phyloP scores from a whole-genome alignment of 768 basidiomycete genomes.

The Sistotremastrum niveocremeum region DNA sequence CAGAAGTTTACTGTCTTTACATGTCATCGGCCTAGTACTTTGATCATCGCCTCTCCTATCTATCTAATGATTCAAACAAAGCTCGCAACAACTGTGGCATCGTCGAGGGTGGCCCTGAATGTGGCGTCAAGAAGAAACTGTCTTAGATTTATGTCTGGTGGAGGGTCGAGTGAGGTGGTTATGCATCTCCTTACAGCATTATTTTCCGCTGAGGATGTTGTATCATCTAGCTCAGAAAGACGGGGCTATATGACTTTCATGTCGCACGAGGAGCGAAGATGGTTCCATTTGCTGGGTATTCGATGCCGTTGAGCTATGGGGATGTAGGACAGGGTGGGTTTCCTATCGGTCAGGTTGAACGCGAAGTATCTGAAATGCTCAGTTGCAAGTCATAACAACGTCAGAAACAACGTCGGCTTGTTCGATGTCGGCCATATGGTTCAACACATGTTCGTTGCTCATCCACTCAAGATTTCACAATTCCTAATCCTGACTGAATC shows the following conservation, averaged over 20 bases:
- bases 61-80: too few relatives aligned
- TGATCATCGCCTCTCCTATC: too few relatives aligned
- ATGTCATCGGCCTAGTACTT: too few relatives aligned
- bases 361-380: background rate
- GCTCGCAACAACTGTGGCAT: too few relatives aligned
- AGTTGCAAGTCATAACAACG: conserved; percentile 88
- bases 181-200: background rate
- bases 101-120: too few relatives aligned
- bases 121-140: too few relatives aligned
- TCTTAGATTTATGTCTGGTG: too few relatives aligned
- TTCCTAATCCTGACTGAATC: background rate
- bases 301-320: conserved; percentile 86
- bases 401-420: conserved; percentile 67
- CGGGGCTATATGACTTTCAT: conserved; percentile 84
- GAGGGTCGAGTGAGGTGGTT: too few relatives aligned
- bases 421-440: conserved; percentile 99
- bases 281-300: conserved; percentile 92
- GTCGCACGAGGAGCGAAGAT: conserved; percentile 74
- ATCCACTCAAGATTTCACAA: background rate
- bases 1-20: too few relatives aligned
- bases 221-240: conserved; percentile 35
- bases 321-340: conserved; percentile 62
- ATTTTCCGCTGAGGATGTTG: background rate
- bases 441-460: conserved; percentile 60
- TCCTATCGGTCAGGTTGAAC: background rate